A percentile compares a stretch with the other conserved stretches of the same genome.
Conservation (phyloP, 371 early-diverging fungal genomes). For the Chytridium lagenaria region DNA sequence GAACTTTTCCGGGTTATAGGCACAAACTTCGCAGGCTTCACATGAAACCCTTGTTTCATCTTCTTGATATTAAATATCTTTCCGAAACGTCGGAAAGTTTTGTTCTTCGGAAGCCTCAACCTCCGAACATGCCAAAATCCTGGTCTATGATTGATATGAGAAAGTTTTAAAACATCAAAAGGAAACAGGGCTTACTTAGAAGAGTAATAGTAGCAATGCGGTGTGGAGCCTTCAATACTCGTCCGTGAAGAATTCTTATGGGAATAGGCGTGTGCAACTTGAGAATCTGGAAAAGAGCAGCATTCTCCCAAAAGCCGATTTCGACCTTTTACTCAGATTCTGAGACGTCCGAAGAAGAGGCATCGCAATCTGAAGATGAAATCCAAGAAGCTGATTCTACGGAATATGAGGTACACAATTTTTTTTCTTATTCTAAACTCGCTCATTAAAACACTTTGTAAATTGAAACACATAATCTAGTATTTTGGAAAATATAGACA, state of each 20-base stretch:
- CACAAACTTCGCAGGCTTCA: slow-evolving; percentile 32
- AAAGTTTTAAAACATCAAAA: not conserved
- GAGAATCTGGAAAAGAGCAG: no score
- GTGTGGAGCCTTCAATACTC: not conserved
- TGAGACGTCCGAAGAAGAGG: no score
- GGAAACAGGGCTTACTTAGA: not conserved
- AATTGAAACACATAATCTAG: no score
- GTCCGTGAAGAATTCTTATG: not conserved
- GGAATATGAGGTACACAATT: no score
- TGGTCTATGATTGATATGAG: slow-evolving; percentile 38
- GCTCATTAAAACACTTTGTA: no score
- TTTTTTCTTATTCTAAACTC: no score
- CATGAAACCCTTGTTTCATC: slow-evolving; percentile 27
- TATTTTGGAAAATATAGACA: no score
- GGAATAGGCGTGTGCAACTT: not conserved
- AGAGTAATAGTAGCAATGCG: not conserved
- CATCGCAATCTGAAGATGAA: no score
- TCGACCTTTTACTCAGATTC: no score
- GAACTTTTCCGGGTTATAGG: slow-evolving; percentile 25
- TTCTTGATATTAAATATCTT: slow-evolving; percentile 21
- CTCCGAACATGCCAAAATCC: slow-evolving; percentile 28
- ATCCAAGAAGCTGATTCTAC: no score
- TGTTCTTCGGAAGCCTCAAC: slow-evolving; percentile 11
- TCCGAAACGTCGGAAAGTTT: slow-evolving; percentile 27
- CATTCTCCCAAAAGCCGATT: no score